Conservation (phyloP, 2,329 filamentous ascomycete genomes). For the Diaporthe helianthi region DNA sequence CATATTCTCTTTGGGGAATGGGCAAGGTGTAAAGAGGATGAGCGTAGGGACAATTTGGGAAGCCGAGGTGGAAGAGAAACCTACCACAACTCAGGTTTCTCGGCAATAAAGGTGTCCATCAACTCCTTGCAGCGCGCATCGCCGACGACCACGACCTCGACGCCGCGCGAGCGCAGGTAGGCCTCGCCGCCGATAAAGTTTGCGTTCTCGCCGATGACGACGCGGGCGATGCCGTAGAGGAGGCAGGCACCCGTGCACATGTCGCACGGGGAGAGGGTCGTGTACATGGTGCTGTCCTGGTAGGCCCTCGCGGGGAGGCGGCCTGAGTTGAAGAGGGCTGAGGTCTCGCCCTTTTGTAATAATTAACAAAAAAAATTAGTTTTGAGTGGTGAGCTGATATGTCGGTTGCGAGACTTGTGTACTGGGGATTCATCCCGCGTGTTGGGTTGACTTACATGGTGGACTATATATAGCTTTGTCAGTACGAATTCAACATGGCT, state of each 20-base stretch:
- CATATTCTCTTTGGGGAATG: too few species aligned
- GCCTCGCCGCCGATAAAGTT: constrained; percentile 78
- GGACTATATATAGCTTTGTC: background rate
- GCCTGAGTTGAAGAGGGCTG: constrained; percentile 76
- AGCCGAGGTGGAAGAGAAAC: constrained; percentile 33
- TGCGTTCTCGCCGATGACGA: constrained; percentile 80
- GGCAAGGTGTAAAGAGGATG: too few species aligned
- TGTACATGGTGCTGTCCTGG: constrained; percentile 81
- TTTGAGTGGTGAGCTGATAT: background rate
- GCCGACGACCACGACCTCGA: constrained; percentile 76
- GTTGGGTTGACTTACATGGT: constrained; percentile 2
- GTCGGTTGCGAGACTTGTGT: too few species aligned
- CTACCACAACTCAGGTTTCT: constrained; percentile 76
- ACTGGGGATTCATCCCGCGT: background rate
- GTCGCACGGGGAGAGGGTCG: constrained; percentile 79
- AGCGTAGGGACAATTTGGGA: too few species aligned
- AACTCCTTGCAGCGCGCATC: constrained; percentile 69
- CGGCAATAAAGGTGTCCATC: constrained; percentile 75
- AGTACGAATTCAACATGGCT: background rate
- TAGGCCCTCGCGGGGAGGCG: constrained; percentile 74
- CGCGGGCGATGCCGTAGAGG: constrained; percentile 75
- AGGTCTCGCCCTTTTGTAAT: constrained; percentile 72
- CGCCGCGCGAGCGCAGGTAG: constrained; percentile 70
- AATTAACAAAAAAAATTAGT: too few species aligned
- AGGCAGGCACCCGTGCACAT: constrained; percentile 84